These are phyloP conservation scores for Paecilomyces dactylethromorphus DNA, from an alignment of 2,329 filamentous ascomycete genomes.

Conservation along the genomic window DNA sequence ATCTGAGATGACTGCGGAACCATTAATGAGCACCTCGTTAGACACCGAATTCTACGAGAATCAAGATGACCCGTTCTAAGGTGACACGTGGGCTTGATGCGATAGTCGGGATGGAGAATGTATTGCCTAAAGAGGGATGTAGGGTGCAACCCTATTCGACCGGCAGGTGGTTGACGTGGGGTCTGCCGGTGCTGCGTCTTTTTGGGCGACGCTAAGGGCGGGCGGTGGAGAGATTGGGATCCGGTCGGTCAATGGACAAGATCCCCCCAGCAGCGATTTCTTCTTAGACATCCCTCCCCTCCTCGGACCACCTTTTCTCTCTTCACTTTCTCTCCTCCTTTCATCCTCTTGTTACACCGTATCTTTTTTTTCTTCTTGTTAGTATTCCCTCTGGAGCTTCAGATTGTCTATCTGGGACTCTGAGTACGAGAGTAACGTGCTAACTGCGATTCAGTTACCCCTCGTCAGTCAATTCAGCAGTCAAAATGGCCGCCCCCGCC, in stretches of 20 bases:
- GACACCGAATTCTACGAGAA: neutral
- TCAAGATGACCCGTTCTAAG: neutral
- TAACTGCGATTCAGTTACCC: neutral
- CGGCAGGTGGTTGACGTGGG: neutral
- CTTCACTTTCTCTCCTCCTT: constrained; percentile 5
- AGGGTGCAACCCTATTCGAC: neutral
- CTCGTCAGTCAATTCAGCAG: constrained; percentile 11
- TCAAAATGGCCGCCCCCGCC: constrained; percentile 67
- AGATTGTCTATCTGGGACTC: neutral
- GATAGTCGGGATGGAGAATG: neutral
- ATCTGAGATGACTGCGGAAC: neutral
- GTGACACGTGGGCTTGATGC: neutral
- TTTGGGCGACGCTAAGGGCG: constrained; percentile 28
- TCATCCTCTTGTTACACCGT: constrained; percentile 8
- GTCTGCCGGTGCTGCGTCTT: constrained; percentile 12
- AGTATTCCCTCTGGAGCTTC: constrained; percentile 1
- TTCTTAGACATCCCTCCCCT: constrained; percentile 11
- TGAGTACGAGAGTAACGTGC: constrained; percentile 2
- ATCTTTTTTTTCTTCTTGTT: constrained; percentile 7
- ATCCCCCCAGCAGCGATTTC: neutral
- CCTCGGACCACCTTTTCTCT: constrained; percentile 10
- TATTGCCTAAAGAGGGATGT: neutral
- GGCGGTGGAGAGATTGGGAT: neutral
- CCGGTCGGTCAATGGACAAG: neutral
- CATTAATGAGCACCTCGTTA: neutral